Evolutionary conservation across 2,329 filamentous ascomycete species (phyloP), one percentile per base, ranked within the genome.

Genomic region (Botrytis tulipae): DNA sequence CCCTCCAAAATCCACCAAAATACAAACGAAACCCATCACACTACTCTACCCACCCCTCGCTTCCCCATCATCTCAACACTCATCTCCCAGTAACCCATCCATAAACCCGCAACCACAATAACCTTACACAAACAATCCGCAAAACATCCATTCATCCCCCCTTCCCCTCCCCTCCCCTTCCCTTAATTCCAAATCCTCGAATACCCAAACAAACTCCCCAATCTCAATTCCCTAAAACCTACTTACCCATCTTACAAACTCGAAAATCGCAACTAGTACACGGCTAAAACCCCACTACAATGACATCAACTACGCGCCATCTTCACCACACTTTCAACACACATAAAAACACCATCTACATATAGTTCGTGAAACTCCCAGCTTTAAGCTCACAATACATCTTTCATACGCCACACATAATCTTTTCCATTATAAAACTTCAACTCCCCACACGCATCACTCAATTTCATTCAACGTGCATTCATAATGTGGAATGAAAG

Each of bases 281-380:
- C n/a, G n/a, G n/a, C n/a, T n/a, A n/a, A n/a, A n/a, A n/a, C n/a
- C n/a, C n/a, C n/a, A n/a, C n/a, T n/a, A n/a, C n/a, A n/a, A n/a
- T n/a, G n/a, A n/a, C n/a, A n/a, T n/a, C n/a, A n/a, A n/a, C n/a
- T n/a, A 48, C 8, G 3, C 46, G 3, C 1, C 1, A n/a, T 14
- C 10, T 14, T 12, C 22, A 54, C 48, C 12, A n/a, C 25, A 7
- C 25, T 8, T 29, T 1, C 14, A 14, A 29, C 51, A 29, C 51
- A 18, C 6, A 6, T 8, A 1, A 6, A 44, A 54, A 29, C 6
- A 18, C n/a, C 16, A 22, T 9, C 20, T 46, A 46, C 2, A 46
- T 22, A 0, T 22, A 22, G 1, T 22, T 9, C 4, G 0, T 9
- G 2, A 1, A 48, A 25, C 46, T 48, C 46, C 46, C 4, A 14